Evolutionary conservation across 164 flowering plant genomes (phyloP).

Genomic region (Warburgia ugandensis): DNA sequence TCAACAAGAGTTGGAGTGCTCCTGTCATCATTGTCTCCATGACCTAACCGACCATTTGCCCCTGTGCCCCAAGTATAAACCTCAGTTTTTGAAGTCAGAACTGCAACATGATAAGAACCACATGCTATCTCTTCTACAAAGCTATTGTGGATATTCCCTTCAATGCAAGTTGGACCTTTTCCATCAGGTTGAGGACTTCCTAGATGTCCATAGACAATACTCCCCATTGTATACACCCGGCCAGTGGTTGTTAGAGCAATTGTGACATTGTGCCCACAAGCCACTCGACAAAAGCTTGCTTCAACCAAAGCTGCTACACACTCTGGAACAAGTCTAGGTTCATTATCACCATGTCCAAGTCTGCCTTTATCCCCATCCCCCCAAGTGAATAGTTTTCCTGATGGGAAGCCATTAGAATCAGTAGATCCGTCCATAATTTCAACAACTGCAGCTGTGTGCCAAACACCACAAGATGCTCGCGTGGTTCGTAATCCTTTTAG

Average conservation of each 20-base stretch:
- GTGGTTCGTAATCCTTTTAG: constrained; percentile 55
- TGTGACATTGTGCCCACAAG: constrained; percentile 72
- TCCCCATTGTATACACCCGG: constrained; percentile 76
- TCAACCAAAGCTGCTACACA: constrained; percentile 47
- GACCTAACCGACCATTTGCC: constrained; percentile 84
- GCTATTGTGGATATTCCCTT: constrained; percentile 41
- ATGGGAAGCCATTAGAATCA: constrained; percentile 23
- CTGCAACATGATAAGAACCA: constrained; percentile 85
- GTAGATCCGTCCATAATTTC: constrained; percentile 32
- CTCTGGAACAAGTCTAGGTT: constrained; percentile 55
- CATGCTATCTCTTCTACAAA: constrained; percentile 77
- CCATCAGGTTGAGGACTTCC: constrained; percentile 61
- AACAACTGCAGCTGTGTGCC: constrained; percentile 94
- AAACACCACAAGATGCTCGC: constrained; percentile 85
- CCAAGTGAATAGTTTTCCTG: constrained; percentile 86
- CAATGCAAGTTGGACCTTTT: constrained; percentile 44
- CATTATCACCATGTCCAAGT: constrained; percentile 83
- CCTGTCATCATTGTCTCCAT: constrained; percentile 67
- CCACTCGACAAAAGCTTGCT: constrained; percentile 52
- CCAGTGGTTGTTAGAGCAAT: constrained; percentile 76
- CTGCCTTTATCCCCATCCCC: constrained; percentile 83
- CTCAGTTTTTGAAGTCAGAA: constrained; percentile 72
- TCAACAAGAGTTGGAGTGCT: constrained; percentile 61
- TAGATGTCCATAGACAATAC: constrained; percentile 63
- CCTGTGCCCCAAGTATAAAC: constrained; percentile 98